These are phyloP conservation scores for Porodaedalea pini DNA, from an alignment of 1,284 basidiomycete species.

Conservation along the genomic window DNA sequence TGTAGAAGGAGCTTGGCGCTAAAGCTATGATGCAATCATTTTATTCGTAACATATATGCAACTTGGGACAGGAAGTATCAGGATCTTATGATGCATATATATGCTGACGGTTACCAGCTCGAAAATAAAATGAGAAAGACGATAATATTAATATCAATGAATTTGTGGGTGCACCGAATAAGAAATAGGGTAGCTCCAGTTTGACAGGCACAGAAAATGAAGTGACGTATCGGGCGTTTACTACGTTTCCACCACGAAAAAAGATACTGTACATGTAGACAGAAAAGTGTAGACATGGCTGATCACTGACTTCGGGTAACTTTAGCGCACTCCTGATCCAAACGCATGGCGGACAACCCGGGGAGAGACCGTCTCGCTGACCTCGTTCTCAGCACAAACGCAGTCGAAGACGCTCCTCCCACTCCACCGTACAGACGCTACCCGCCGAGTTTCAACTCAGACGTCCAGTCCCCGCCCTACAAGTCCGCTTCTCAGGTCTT, in stretches of 20 bases:
- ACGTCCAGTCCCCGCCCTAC: slow-evolving; percentile 16
- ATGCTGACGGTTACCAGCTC: too few relatives aligned
- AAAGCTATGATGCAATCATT: too few relatives aligned
- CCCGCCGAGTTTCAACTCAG: slow-evolving; percentile 10
- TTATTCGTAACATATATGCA: too few relatives aligned
- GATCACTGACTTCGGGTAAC: slow-evolving; percentile 23
- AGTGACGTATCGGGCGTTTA: background rate
- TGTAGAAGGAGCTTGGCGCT: too few relatives aligned
- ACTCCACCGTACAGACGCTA: slow-evolving; percentile 18
- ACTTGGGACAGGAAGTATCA: too few relatives aligned
- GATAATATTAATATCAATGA: too few relatives aligned
- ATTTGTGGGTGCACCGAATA: background rate
- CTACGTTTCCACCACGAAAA: background rate
- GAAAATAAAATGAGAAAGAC: background rate
- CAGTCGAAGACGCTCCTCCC: slow-evolving; percentile 7
- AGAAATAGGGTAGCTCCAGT: slow-evolving; percentile 14
- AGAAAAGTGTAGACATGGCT: slow-evolving; percentile 28
- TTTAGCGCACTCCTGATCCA: background rate
- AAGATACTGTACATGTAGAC: slow-evolving; percentile 16
- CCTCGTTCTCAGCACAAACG: slow-evolving; percentile 1
- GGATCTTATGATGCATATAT: too few relatives aligned
- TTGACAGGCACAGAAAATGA: background rate
- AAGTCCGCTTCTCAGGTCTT: slow-evolving; percentile 14
- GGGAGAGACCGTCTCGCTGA: background rate
- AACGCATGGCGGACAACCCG: slow-evolving; percentile 2